Percentiles rank a stretch among this genome's conserved stretches.
These are phyloP conservation scores for Cryomyces minteri DNA, from an alignment of 495 filamentous ascomycete species.

Conservation along the genomic window DNA sequence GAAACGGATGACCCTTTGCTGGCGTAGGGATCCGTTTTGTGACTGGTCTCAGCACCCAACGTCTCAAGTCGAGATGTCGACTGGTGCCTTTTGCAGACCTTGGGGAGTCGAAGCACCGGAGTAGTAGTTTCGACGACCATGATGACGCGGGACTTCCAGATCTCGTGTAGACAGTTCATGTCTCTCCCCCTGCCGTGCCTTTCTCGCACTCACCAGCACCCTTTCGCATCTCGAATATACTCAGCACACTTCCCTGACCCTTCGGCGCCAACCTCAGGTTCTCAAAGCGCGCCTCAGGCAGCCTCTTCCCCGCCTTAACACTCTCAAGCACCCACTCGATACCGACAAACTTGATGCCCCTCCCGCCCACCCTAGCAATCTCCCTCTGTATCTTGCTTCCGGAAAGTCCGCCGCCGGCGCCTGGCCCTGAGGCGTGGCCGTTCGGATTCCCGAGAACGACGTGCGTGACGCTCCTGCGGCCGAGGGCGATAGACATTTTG, in stretches of 20 bases:
- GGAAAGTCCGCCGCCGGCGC: constrained; percentile 62
- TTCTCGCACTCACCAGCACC: too few species aligned
- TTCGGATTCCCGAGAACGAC: constrained; percentile 58
- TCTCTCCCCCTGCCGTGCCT: too few species aligned
- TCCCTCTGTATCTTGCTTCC: constrained; percentile 72
- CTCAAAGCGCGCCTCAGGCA: constrained; percentile 55
- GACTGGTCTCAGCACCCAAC: too few species aligned
- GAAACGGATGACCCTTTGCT: too few species aligned
- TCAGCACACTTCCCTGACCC: constrained; percentile 43
- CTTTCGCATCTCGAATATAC: constrained; percentile 18
- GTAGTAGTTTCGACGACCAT: too few species aligned
- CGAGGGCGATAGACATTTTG: constrained; percentile 43
- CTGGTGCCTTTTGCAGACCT: too few species aligned
- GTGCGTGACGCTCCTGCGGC: constrained; percentile 62
- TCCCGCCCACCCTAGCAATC: constrained; percentile 40
- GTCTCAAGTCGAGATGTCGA: too few species aligned
- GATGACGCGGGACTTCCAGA: too few species aligned
- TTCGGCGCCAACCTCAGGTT: constrained; percentile 37
- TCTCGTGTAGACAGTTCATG: too few species aligned
- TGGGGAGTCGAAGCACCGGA: too few species aligned
- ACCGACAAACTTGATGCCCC: constrained; percentile 59
- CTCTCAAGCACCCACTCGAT: constrained; percentile 77
- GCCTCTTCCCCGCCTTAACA: constrained; percentile 51
- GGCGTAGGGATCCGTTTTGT: too few species aligned
- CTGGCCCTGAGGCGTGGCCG: constrained; percentile 16